Conservation (phyloP, 1,139 yeast species). For the Hanseniaspora uvarum region DNA sequence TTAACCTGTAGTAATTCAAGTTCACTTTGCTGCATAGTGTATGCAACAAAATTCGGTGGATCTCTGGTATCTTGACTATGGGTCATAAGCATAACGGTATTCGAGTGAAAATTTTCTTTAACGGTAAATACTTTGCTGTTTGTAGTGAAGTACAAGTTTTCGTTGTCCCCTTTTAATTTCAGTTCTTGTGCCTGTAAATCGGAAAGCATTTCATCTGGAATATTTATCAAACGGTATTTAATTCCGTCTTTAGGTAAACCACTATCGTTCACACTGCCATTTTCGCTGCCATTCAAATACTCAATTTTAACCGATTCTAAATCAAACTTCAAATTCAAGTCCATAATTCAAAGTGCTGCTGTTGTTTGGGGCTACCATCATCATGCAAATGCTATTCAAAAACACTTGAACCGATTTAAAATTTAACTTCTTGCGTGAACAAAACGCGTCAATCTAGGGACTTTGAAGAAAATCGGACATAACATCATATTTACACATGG, state of each 20-base stretch:
- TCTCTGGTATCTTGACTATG: conserved; percentile 26
- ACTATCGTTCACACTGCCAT: neutral
- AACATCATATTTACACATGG: too few relatives aligned
- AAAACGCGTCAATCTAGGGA: neutral
- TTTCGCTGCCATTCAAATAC: conserved; percentile 10
- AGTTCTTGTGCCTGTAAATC: neutral
- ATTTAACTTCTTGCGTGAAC: neutral
- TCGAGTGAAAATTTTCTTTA: conserved; percentile 78
- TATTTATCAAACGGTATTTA: neutral
- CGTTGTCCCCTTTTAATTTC: conserved; percentile 2
- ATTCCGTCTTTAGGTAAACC: neutral
- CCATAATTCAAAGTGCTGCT: neutral
- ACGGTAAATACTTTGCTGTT: conserved; percentile 48
- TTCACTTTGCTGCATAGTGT: conserved; percentile 39
- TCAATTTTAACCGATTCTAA: conserved; percentile 2
- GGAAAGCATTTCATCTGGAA: conserved; percentile 2
- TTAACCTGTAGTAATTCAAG: conserved; percentile 39
- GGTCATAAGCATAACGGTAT: conserved; percentile 53
- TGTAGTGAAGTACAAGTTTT: conserved; percentile 34
- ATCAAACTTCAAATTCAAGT: neutral
- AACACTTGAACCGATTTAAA: too few relatives aligned
- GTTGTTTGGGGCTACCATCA: neutral
- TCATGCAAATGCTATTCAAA: too few relatives aligned
- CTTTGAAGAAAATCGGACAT: neutral
- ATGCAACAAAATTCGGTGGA: conserved; percentile 34